Evolutionary conservation across 2,329 filamentous ascomycete species (phyloP), one percentile per base, ranked within the genome.

Genomic region (Cercospora canescens): DNA sequence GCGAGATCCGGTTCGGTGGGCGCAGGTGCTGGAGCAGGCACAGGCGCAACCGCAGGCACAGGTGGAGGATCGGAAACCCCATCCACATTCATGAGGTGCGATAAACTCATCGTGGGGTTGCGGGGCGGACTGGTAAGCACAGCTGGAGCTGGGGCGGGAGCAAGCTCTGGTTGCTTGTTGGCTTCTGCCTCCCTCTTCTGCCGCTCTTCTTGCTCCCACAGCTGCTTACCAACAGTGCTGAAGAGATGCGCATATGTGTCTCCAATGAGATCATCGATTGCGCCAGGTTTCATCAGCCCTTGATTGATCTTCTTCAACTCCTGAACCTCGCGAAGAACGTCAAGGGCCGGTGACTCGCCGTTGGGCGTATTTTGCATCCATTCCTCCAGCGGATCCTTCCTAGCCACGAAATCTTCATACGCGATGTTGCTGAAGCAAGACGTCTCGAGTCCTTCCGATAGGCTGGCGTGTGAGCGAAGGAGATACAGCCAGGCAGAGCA

Each of bases 191-290:
- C 73, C 37, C 67, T 66, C 64, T 75, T 73, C 3, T 66, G 57
- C 24, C 67, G 57, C 63, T 66, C 73, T 66, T 71, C 72, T 21
- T 82, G 78, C 24, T 85, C 80, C 54, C 84, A 79, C n/a, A 93
- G 79, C 3, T 82, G 83, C 48, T 86, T 86, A 1, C 88, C 88
- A 57, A 93, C 81, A 32, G 89, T 86, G 18, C 85, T 84, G 75
- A 92, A 95, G 16, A 96, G 82, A 57, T 88, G 85, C 1, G 92
- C 91, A 78, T 97, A 99, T 57, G 91, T 89, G 78, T 99, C 95
- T 24, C 90, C 91, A 70, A 97, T 91, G n/a, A 98, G 85, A 74
- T 99, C 95, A 73, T 99, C 95, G 52, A 98, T 94, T 9, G 89
- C 85, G 0, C 88, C 87, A 0, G 90, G 87, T 78, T 97, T 97